Evolutionary conservation across 768 basidiomycete genomes (phyloP).

Genomic region (Exsudoporus frostii): DNA sequence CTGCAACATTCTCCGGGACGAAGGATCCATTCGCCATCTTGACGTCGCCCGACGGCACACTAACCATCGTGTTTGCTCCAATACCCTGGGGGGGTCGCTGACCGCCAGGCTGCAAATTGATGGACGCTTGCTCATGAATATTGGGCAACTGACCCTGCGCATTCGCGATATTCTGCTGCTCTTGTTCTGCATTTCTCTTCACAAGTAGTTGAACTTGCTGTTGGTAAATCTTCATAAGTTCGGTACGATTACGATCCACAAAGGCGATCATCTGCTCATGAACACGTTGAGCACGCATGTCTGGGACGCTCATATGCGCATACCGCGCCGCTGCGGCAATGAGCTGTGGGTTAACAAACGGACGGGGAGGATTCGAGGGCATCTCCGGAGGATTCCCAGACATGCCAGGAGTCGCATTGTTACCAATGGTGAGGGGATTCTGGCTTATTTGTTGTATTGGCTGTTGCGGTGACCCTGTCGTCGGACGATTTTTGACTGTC

Average conservation of each 20-base stretch:
- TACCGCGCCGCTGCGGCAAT: slow-evolving; percentile 47
- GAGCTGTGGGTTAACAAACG: slow-evolving; percentile 27
- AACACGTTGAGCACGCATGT: slow-evolving; percentile 52
- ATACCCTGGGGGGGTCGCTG: slow-evolving; percentile 17
- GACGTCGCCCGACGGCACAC: slow-evolving; percentile 13
- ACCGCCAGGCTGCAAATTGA: slow-evolving; percentile 9
- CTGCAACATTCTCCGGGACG: background rate
- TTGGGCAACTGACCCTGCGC: slow-evolving; percentile 15
- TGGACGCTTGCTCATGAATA: slow-evolving; percentile 19
- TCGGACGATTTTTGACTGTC: slow-evolving; percentile 32
- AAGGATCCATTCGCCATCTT: slow-evolving; percentile 17
- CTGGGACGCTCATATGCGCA: slow-evolving; percentile 42
- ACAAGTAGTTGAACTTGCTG: slow-evolving; percentile 18
- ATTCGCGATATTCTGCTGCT: slow-evolving; percentile 21
- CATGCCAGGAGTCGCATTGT: slow-evolving; percentile 3
- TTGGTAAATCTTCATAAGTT: slow-evolving; percentile 27
- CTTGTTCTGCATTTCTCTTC: slow-evolving; percentile 23
- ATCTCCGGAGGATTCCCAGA: slow-evolving; percentile 21
- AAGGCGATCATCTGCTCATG: slow-evolving; percentile 49
- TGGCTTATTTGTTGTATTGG: slow-evolving; percentile 14
- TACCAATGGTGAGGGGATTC: slow-evolving; percentile 8
- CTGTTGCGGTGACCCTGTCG: slow-evolving; percentile 11
- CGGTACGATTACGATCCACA: slow-evolving; percentile 52
- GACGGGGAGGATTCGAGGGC: slow-evolving; percentile 14
- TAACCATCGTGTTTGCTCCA: slow-evolving; percentile 9